A percentile compares a stretch with the other conserved stretches of the same genome.
Conservation (phyloP, 164 flowering plant genomes). For the Macadamia tetraphylla region DNA sequence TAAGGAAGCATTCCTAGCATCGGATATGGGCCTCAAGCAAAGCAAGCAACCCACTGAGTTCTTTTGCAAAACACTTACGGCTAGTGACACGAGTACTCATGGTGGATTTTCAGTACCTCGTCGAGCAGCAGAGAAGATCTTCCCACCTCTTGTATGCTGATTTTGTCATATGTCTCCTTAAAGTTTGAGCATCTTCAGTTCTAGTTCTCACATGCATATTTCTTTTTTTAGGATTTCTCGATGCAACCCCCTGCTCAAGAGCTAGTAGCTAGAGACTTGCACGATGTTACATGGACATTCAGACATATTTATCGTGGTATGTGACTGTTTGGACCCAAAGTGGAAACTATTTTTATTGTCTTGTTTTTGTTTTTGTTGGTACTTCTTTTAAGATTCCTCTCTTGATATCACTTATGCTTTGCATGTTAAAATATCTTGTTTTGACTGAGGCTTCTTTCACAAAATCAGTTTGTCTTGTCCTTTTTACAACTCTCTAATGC, state of each 20-base stretch:
- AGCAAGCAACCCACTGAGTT: slow-evolving; percentile 84
- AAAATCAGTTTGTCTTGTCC: neutral
- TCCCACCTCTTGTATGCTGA: slow-evolving; percentile 72
- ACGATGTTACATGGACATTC: slow-evolving; percentile 83
- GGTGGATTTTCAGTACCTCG: slow-evolving; percentile 99
- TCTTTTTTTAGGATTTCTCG: slow-evolving; percentile 56
- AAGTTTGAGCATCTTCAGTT: neutral
- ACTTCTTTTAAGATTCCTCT: neutral
- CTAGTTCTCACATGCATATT: slow-evolving; percentile 17
- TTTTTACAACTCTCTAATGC: neutral
- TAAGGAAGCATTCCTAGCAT: slow-evolving; percentile 74
- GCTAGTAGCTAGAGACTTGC: slow-evolving; percentile 77
- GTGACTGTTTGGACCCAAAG: neutral
- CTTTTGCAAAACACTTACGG: slow-evolving; percentile 95
- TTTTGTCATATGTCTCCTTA: neutral
- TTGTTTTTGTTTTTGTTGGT: neutral
- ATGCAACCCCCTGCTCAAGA: slow-evolving; percentile 99
- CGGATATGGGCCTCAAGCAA: slow-evolving; percentile 88
- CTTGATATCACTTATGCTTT: neutral
- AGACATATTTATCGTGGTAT: slow-evolving; percentile 92
- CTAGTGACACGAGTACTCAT: slow-evolving; percentile 97
- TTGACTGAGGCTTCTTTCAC: neutral
- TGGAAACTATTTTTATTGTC: neutral
- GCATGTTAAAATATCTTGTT: neutral
- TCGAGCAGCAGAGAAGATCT: slow-evolving; percentile 95